Evolutionary conservation across 345 rosid species (phyloP), one percentile per base, ranked within the genome.

Genomic region (Linum lewisii): DNA sequence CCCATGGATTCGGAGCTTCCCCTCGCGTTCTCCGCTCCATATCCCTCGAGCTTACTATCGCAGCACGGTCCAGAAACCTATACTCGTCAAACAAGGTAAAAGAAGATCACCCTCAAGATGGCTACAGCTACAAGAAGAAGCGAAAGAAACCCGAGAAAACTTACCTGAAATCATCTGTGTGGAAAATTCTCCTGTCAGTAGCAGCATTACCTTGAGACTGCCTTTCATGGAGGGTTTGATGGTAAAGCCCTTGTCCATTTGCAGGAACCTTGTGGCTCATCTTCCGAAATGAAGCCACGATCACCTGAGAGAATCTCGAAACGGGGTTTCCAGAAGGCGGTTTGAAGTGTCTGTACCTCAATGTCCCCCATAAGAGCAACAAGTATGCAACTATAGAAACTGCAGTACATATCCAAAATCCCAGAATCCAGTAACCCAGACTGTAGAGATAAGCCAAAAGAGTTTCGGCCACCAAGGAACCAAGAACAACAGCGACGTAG

Each of bases 41-140:
- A n/a, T 66, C 78, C 24, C 4, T 38, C 2, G 42, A 60, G 55
- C 13, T 65, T 36, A 69, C 24, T 29, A 69, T 37, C 16, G 83
- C 73, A 1, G 79, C 81, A 62, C 71, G 57, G 62, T 79, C 80
- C 13, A 76, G 78, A 66, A 73, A 79, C 66, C 78, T 68, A 21
- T 13, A 19, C 23, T n/a, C n/a, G n/a, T n/a, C n/a, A n/a, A n/a
- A n/a, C n/a, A n/a, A n/a, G n/a, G n/a, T n/a, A n/a, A n/a, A n/a
- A n/a, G n/a, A n/a, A n/a, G n/a, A n/a, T n/a, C n/a, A n/a, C n/a
- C n/a, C n/a, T n/a, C n/a, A n/a, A n/a, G n/a, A n/a, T n/a, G n/a
- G n/a, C n/a, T n/a, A n/a, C n/a, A n/a, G n/a, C n/a, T n/a, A n/a
- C n/a, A n/a, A n/a, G n/a, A n/a, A n/a, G n/a, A n/a, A n/a, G n/a